Base-by-base conservation (phyloP, 441 rosid species). In the Adansonia grandidieri region DNA sequence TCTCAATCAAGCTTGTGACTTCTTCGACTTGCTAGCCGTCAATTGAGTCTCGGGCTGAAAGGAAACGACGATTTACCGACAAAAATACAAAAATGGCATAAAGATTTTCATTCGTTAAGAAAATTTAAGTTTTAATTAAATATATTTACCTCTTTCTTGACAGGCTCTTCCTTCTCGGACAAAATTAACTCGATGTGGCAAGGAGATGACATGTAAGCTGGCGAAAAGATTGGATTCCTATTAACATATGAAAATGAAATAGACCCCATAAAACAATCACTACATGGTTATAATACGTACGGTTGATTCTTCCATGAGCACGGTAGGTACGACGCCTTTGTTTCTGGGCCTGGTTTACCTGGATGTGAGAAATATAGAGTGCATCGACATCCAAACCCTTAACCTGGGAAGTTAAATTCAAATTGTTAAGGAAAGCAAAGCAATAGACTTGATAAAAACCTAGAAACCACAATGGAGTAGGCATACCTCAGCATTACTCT, bases 231-330 rank as follows among this genome's bases (percentile, higher is more conserved):
- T 6, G 62, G 3, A 4, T 1, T 14, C 2, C 0, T 20, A 17
- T 22, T 6, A 14, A 20, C 10, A 42, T 0, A 0, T 2, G 60
- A 17, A 37, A 2, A 7, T 2, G 22, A 54, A 5, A 40, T 19
- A 2, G 57, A 51, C 13, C 11, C 10, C 0, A 48, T 77, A 65
- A 5, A 51, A 0, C 4, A 28, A 2, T 28, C 13, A 1, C 48
- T 42, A 15, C n/a, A 75, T 73, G 48, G 32, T 57, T 22, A 1
- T 1, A 74, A 37, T 61, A 85, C 97, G 22, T 86, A 96, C 99
- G 99, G 45, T 96, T 96, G 76, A 96, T 96, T 87, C 97, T 90
- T 88, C 99, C 99, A 11, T 96, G 98, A 9, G 99, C 99, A 4
- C 99, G 82, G 65, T 93, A 96, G 1, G 99, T 96, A 10, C 98